These are phyloP conservation scores for Dactylis glomerata DNA, from an alignment of 176 grass and related monocot species.

Conservation along the genomic window DNA sequence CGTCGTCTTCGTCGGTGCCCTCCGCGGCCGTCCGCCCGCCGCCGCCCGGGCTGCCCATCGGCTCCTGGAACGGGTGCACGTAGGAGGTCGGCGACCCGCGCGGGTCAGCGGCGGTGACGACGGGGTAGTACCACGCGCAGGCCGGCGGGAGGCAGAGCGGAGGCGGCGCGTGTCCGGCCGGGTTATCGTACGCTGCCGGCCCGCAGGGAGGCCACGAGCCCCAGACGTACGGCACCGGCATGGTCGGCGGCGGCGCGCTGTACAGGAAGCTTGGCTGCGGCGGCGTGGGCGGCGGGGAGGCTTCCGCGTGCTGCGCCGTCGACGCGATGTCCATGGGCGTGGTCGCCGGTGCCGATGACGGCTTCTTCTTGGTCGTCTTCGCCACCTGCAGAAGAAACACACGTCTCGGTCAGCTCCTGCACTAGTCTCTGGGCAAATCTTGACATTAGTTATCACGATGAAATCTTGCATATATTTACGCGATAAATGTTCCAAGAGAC, in stretches of 20 bases:
- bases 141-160: slow-evolving; percentile 34
- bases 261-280: slow-evolving; percentile 24
- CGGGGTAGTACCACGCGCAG: slow-evolving; percentile 60
- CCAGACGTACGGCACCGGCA: slow-evolving; percentile 51
- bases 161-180: neutral
- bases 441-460: neutral
- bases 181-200: slow-evolving; percentile 25
- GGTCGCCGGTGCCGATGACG: neutral
- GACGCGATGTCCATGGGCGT: neutral
- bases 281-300: slow-evolving; percentile 25
- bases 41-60: neutral
- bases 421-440: neutral
- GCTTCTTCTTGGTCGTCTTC: slow-evolving; percentile 8
- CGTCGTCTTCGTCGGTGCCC: slow-evolving; percentile 41
- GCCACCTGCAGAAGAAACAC: slow-evolving; percentile 26
- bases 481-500: neutral
- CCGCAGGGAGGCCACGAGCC: slow-evolving; percentile 39
- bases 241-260: neutral
- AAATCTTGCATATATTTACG: neutral
- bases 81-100: slow-evolving; percentile 25
- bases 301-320: neutral
- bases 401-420: neutral
- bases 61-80: slow-evolving; percentile 20
- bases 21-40: neutral
- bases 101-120: slow-evolving; percentile 27